phyloP scores from a whole-genome alignment of 2,329 filamentous ascomycete genomes.

The Microcyclospora tardicrescens region DNA sequence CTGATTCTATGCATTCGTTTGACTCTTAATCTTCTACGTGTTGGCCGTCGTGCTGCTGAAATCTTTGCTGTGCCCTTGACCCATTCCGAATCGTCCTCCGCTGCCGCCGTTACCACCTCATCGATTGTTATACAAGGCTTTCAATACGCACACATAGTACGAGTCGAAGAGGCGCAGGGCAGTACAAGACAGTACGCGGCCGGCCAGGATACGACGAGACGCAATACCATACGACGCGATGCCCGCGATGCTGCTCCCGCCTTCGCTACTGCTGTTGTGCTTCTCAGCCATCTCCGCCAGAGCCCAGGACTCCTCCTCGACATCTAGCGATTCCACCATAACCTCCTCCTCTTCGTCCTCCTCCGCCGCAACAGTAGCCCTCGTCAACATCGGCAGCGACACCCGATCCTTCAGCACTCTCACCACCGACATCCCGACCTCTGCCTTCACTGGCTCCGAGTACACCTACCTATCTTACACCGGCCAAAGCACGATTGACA shows the following conservation, averaged over 20 bases:
- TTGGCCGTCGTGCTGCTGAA: no score
- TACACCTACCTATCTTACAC: constrained; percentile 17
- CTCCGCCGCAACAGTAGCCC: constrained; percentile 1
- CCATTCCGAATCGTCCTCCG: no score
- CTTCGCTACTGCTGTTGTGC: constrained; percentile 18
- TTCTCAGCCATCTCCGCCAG: constrained; percentile 23
- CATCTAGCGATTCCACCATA: constrained; percentile 15
- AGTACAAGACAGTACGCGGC: no score
- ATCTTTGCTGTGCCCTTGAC: no score
- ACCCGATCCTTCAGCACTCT: constrained; percentile 15
- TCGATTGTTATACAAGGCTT: no score
- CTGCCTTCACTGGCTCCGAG: constrained; percentile 14
- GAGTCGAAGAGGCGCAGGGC: no score
- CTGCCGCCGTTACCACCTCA: no score
- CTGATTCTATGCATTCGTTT: no score
- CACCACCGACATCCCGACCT: constrained; percentile 10
- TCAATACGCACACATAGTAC: no score
- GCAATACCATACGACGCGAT: background rate
- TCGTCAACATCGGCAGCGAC: constrained; percentile 8
- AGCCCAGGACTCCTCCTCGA: constrained; percentile 14
- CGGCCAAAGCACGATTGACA: constrained; percentile 13
- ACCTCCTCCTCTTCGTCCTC: constrained; percentile 3
- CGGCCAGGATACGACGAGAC: no score
- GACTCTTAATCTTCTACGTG: no score
- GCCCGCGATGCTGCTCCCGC: constrained; percentile 16